Evolutionary conservation across 345 rosid species (phyloP).

Genomic region (Salix exigua): DNA sequence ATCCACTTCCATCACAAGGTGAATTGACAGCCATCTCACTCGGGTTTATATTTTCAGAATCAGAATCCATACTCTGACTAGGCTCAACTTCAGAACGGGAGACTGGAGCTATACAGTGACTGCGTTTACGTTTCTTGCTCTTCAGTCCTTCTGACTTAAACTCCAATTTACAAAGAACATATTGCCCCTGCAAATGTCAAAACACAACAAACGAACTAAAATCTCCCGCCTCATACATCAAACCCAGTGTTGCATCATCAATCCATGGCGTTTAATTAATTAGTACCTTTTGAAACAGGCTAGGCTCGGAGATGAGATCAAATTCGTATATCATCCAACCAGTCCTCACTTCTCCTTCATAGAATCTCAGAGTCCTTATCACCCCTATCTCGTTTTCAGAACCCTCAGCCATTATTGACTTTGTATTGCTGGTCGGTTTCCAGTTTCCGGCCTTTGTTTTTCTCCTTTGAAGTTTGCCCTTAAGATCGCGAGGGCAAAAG

Average conservation of each 20-base stretch:
- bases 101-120: neutral
- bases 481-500: neutral
- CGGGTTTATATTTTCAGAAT: neutral
- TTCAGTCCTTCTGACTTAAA: constrained; percentile 3
- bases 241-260: neutral
- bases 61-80: neutral
- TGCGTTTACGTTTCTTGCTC: neutral
- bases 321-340: constrained; percentile 7
- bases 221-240: neutral
- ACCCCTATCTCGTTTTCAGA: neutral
- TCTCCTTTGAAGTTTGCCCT: neutral
- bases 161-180: constrained; percentile 31
- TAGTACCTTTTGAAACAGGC: neutral
- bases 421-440: neutral
- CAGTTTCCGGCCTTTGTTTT: neutral
- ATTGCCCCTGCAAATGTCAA: constrained; percentile 14
- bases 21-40: neutral
- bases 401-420: neutral
- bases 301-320: neutral
- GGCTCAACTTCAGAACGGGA: neutral
- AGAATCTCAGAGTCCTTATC: neutral
- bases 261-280: neutral
- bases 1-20: neutral
- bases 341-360: neutral
- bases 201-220: neutral